Evolutionary conservation across 106 monocot species (phyloP), one percentile per base, ranked within the genome.

Genomic region (Vanilla planifolia): DNA sequence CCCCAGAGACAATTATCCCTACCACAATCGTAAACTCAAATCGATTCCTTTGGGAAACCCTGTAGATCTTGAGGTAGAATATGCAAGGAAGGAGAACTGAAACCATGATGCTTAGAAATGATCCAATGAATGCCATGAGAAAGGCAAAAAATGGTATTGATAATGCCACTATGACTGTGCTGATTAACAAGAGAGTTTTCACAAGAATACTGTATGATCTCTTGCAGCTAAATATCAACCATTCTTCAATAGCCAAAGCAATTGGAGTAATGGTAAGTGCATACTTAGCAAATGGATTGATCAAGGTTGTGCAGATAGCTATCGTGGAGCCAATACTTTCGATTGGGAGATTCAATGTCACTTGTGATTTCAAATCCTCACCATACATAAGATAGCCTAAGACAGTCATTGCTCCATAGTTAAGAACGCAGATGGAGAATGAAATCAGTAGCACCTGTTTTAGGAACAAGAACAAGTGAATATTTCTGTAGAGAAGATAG

Each of bases 11-110:
- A 44, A 79, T 61, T 10, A 93, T 82, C 4, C 43, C 65, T 0
- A 71, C 33, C 10, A 85, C 72, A 21, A 48, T 8, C 10, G 69
- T 33, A 1, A 74, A 13, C 43, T 94, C 85, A 17, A 55, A 33
- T 3, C 71, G 51, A 27, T 52, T 39, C 43, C 52, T 67, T 28
- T 20, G 28, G 6, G 71, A 71, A 36, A 0, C 11, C 63, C 62
- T 83, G 29, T 69, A 79, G 39, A 94, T 80, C 75, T 77, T 89
- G 9, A 93, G 67, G 68, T 89, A 93, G 51, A 89, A 93, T 1
- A 70, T 9, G 56, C 89, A 93, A 5, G 93, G 93, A n/a, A 93
- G 25, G 41, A 93, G 14, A 23, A 93, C 77, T 1, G 85, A 80
- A 0, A 82, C 79, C 4, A 82, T 83, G 69, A 70, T 80, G 62